A percentile compares a stretch with the other conserved stretches of the same genome.
phyloP scores from a whole-genome alignment of 495 filamentous ascomycete genomes.

The Penicillium angulare region DNA sequence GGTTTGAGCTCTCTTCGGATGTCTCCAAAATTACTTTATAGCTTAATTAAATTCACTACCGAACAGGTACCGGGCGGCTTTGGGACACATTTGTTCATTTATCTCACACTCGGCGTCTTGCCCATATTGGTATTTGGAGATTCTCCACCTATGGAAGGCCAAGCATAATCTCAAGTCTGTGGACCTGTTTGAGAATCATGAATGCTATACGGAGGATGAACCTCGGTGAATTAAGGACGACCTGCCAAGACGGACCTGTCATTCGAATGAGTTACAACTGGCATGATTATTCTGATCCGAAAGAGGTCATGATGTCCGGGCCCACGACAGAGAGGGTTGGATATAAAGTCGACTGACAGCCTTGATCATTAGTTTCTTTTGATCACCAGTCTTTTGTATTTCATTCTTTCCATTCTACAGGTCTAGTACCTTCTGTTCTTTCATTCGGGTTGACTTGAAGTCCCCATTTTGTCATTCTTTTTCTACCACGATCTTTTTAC shows the following conservation, averaged over 20 bases:
- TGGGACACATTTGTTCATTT: slow-evolving; percentile 31
- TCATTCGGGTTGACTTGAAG: slow-evolving; percentile 37
- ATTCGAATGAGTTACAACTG: slow-evolving; percentile 9
- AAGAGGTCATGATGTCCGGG: slow-evolving; percentile 14
- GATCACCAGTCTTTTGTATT: slow-evolving; percentile 33
- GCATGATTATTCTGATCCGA: slow-evolving; percentile 9
- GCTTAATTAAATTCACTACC: slow-evolving; percentile 17
- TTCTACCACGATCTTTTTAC: slow-evolving; percentile 18
- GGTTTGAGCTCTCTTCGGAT: slow-evolving; percentile 7
- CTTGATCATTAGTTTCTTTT: slow-evolving; percentile 13
- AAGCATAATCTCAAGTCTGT: not conserved
- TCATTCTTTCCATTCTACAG: slow-evolving; percentile 34
- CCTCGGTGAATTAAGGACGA: slow-evolving; percentile 20
- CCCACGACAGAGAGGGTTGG: not conserved
- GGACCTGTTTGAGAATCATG: slow-evolving; percentile 9
- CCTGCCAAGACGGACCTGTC: slow-evolving; percentile 19
- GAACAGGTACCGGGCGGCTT: slow-evolving; percentile 14
- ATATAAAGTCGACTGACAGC: slow-evolving; percentile 20
- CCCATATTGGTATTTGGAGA: slow-evolving; percentile 18
- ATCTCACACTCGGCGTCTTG: slow-evolving; percentile 29
- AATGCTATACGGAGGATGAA: slow-evolving; percentile 11
- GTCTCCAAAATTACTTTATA: slow-evolving; percentile 6
- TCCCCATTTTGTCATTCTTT: slow-evolving; percentile 36
- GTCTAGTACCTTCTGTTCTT: slow-evolving; percentile 40
- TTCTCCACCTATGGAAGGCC: slow-evolving; percentile 31